Conservation (phyloP, 2,329 filamentous ascomycete genomes). For the Parafenestella ontariensis region DNA sequence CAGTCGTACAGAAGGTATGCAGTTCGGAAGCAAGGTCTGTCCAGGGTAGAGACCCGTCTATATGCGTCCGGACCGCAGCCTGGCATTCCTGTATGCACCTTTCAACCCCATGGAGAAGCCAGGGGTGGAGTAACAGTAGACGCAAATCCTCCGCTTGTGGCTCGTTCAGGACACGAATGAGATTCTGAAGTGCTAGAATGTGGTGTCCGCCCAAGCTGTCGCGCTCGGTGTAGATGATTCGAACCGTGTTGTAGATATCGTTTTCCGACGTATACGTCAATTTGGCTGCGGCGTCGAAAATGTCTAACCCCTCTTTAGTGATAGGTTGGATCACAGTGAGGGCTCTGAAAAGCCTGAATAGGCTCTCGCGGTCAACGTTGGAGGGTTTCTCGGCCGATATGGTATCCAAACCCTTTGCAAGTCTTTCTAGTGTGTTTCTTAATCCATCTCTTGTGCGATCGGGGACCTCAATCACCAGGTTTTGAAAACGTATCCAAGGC, state of each 20-base stretch:
- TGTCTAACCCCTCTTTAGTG: constrained; percentile 23
- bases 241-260: constrained; percentile 18
- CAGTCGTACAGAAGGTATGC: constrained; percentile 22
- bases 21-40: constrained; percentile 26
- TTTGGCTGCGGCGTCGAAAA: constrained; percentile 29
- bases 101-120: constrained; percentile 29
- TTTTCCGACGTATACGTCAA: constrained; percentile 15
- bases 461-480: constrained; percentile 31
- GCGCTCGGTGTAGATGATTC: constrained; percentile 12
- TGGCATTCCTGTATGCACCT: constrained; percentile 34
- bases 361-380: not conserved
- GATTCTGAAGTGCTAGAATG: constrained; percentile 19
- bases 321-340: constrained; percentile 25
- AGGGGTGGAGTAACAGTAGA: constrained; percentile 21
- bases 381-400: not conserved
- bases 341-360: constrained; percentile 29
- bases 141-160: constrained; percentile 18
- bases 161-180: constrained; percentile 26
- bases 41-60: constrained; percentile 23
- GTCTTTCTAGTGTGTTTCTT: constrained; percentile 19
- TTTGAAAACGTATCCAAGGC: constrained; percentile 19
- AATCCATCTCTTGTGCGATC: constrained; percentile 26
- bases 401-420: constrained; percentile 14
- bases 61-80: constrained; percentile 22
- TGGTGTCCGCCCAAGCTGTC: constrained; percentile 25